phyloP scores from a whole-genome alignment of 495 filamentous ascomycete species.

The Hypoxylon lienhwacheense region DNA sequence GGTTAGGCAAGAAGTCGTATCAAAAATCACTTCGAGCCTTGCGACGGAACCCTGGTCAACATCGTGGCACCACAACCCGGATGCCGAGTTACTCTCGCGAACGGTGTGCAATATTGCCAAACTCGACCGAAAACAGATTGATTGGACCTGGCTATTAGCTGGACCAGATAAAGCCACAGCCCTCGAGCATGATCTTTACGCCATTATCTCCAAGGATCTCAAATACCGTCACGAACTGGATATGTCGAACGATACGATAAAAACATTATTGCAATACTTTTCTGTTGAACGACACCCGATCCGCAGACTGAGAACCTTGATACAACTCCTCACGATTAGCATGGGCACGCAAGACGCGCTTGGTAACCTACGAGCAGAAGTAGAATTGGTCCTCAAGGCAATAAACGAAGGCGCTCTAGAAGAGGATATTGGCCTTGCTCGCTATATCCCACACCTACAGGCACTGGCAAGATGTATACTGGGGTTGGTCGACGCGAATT shows the following conservation, averaged over 20 bases:
- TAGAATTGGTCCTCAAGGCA: constrained; percentile 44
- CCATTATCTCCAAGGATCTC: constrained; percentile 40
- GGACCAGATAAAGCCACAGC: constrained; percentile 51
- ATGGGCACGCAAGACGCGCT: constrained; percentile 40
- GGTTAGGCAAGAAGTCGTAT: constrained; percentile 51
- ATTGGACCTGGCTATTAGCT: constrained; percentile 49
- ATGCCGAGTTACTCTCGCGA: constrained; percentile 48
- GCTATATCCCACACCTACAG: constrained; percentile 60
- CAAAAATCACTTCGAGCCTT: constrained; percentile 40
- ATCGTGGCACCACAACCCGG: constrained; percentile 45
- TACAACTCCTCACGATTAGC: constrained; percentile 42
- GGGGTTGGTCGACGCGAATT: constrained; percentile 56
- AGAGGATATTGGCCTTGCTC: constrained; percentile 57
- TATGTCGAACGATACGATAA: constrained; percentile 43
- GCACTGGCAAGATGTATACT: constrained; percentile 57
- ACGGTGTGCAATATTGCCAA: constrained; percentile 50
- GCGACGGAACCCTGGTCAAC: constrained; percentile 38
- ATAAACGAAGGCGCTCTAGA: constrained; percentile 41
- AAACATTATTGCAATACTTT: constrained; percentile 46
- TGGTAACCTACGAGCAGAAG: constrained; percentile 38
- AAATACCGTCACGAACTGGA: constrained; percentile 33
- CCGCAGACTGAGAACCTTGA: constrained; percentile 46
- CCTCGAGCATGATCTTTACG: constrained; percentile 53
- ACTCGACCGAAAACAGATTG: constrained; percentile 47
- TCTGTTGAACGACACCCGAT: constrained; percentile 48